Evolutionary conservation across 2,329 filamentous ascomycete genomes (phyloP).

Genomic region (Ascosphaera apis): DNA sequence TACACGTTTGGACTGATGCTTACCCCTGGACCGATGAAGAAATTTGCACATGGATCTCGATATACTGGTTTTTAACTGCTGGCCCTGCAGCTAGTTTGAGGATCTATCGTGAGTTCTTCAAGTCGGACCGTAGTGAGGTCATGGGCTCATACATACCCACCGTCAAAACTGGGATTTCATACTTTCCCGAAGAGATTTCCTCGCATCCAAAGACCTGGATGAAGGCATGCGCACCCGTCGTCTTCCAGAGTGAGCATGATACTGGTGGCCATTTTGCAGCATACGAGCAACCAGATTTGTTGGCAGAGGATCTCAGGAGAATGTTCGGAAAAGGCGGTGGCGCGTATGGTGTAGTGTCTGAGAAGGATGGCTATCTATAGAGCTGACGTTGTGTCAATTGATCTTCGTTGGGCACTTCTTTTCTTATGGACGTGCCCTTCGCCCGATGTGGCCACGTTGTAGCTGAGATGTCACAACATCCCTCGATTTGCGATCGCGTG

Average conservation of each 20-base stretch:
- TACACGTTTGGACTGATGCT: constrained; percentile 50
- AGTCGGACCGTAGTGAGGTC: constrained; percentile 13
- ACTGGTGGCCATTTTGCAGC: constrained; percentile 31
- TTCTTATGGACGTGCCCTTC: neutral
- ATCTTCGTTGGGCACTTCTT: neutral
- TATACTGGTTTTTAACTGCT: constrained; percentile 49
- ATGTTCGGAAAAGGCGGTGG: constrained; percentile 24
- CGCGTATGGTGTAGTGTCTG: constrained; percentile 14
- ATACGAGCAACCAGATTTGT: constrained; percentile 25
- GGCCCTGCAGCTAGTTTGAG: constrained; percentile 43
- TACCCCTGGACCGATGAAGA: constrained; percentile 59
- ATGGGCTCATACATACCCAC: constrained; percentile 19
- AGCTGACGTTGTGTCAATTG: neutral
- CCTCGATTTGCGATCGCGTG: no score
- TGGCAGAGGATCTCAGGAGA: constrained; percentile 22
- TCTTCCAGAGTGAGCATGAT: constrained; percentile 23
- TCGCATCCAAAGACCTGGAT: constrained; percentile 28
- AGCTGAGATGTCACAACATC: no score
- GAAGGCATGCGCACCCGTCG: constrained; percentile 27
- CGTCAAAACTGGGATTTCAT: constrained; percentile 30
- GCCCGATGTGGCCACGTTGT: neutral
- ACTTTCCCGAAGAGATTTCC: constrained; percentile 28
- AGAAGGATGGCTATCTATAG: constrained; percentile 13
- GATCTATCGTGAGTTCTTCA: constrained; percentile 49
- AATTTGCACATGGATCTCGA: constrained; percentile 48